Percentiles rank a stretch among this genome's conserved stretches.
phyloP scores from a whole-genome alignment of 768 basidiomycete species.

The Rhizopogon vinicolor region DNA sequence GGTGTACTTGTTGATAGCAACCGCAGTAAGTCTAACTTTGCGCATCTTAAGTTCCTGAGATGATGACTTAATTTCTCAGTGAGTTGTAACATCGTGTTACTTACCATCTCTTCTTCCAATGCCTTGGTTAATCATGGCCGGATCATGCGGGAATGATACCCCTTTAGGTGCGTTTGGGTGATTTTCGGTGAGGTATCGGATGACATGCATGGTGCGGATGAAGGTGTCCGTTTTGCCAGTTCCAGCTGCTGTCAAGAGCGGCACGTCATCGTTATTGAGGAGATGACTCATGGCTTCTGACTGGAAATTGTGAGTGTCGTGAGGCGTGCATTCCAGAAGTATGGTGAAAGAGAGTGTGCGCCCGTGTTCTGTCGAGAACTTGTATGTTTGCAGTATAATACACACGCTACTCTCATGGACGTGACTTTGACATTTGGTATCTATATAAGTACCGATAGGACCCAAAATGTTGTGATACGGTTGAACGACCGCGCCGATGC shows the following conservation, averaged over 20 bases:
- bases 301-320: background rate
- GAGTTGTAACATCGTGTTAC: too few relatives aligned
- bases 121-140: conserved; percentile 18
- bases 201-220: background rate
- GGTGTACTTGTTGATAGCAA: too few relatives aligned
- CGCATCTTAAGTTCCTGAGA: too few relatives aligned
- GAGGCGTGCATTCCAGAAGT: background rate
- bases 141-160: conserved; percentile 6
- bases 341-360: background rate
- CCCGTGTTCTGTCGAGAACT: conserved; percentile 21
- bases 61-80: too few relatives aligned
- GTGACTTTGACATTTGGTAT: conserved; percentile 25
- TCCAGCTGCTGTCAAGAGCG: background rate
- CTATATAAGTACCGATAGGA: conserved; percentile 29
- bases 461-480: too few relatives aligned
- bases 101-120: conserved; percentile 2
- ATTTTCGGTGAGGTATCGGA: background rate
- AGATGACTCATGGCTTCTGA: background rate
- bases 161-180: background rate
- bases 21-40: too few relatives aligned
- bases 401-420: too few relatives aligned
- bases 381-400: too few relatives aligned
- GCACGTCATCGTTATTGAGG: background rate
- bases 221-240: background rate
- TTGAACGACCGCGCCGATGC: too few relatives aligned